Evolutionary conservation across 2,329 filamentous ascomycete genomes (phyloP), one percentile per base, ranked within the genome.

Genomic region (Aspergillus versicolor): DNA sequence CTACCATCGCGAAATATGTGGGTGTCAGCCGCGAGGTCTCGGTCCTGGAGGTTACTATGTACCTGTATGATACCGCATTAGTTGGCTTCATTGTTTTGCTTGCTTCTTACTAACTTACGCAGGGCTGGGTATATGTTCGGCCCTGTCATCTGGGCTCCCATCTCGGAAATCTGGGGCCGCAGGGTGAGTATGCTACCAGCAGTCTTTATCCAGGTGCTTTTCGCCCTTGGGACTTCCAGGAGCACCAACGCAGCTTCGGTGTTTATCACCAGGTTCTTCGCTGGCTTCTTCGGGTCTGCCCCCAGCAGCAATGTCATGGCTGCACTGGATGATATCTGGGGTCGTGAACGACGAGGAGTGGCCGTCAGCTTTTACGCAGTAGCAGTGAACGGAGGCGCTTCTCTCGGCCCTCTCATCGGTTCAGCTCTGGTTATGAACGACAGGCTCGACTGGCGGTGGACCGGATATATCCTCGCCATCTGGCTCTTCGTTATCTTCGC

Each of bases 301-400:
- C 86, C 87, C 0, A 81, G 90, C 0, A 89, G 85, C 0, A 88
- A 88, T 61, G 88, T 85, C 0, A 86, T 86, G 2, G 87, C 87
- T 27, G 86, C 89, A 0, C 66, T 90, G 19, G 50, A 43, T 9
- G 79, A 83, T 59, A 75, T 82, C 67, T 82, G 60, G 71, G 77
- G 59, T 79, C 80, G 52, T 63, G 66, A 46, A 41, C 70, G 37
- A 61, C 71, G 74, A 24, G 75, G 75, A 4, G 56, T 68, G 15
- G 73, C 72, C 2, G 77, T 81, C 32, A 76, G 77, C 2, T 64
- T 81, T 1, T 82, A 81, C 58, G 73, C 75, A 4, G 70, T 79
- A 61, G 76, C 74, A 1, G 79, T 79, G 1, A 77, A 78, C 71
- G 79, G 43, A 81, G 79, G 80, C 80, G 79, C 1, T 68, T 68